Conservation (phyloP, 2,329 filamentous ascomycete genomes). For the Cyphellophora europaea region DNA sequence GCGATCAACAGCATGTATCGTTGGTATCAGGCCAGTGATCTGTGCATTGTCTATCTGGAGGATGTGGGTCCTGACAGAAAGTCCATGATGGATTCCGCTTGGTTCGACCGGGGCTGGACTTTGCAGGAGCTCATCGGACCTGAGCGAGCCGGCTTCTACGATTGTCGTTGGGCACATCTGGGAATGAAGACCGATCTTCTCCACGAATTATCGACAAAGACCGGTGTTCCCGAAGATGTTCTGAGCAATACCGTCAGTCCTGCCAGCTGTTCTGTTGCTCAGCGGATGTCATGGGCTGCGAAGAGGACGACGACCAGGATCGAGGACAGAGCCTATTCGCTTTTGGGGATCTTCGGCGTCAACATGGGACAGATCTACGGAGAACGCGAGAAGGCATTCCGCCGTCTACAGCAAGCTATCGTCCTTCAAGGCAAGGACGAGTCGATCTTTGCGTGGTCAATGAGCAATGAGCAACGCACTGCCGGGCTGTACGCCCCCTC, state of each 20-base stretch:
- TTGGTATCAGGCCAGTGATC: conserved; percentile 14
- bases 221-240: neutral
- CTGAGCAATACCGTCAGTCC: neutral
- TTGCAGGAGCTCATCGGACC: conserved; percentile 18
- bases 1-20: conserved; percentile 16
- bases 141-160: conserved; percentile 9
- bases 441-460: conserved; percentile 12
- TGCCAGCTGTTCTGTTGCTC: neutral
- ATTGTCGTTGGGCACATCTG: conserved; percentile 2
- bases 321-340: conserved; percentile 14
- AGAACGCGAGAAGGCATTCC: conserved; percentile 14
- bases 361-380: conserved; percentile 15
- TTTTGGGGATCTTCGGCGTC: conserved; percentile 13
- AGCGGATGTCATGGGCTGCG: conserved; percentile 15
- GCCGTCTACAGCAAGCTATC: conserved; percentile 14
- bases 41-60: conserved; percentile 15
- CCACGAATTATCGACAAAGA: neutral
- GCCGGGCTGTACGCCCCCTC: too few species aligned
- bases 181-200: neutral
- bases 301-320: conserved; percentile 6
- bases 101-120: conserved; percentile 17
- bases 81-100: conserved; percentile 2
- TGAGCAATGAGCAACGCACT: too few species aligned
- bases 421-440: conserved; percentile 7
- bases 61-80: conserved; percentile 11